Conservation (phyloP, 225 moss, liverwort and hornwort species). For the Marchantia paleacea region DNA sequence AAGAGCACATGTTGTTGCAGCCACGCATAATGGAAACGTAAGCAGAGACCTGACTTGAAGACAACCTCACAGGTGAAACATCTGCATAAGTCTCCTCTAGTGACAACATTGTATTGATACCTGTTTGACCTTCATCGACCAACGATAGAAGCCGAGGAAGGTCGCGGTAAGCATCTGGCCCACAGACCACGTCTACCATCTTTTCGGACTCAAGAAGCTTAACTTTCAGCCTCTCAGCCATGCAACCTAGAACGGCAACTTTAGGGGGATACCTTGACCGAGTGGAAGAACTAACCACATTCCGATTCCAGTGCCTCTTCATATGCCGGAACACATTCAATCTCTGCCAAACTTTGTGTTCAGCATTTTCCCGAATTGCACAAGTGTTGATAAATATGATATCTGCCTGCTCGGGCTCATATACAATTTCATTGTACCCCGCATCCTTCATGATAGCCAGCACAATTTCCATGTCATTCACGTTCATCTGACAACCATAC, state of each 20-base stretch:
- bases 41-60: conserved; percentile 77
- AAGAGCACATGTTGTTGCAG: conserved; percentile 99
- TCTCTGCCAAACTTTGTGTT: conserved; percentile 96
- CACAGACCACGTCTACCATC: conserved; percentile 97
- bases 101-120: conserved; percentile 91
- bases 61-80: conserved; percentile 91
- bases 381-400: conserved; percentile 97
- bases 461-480: conserved; percentile 99
- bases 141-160: conserved; percentile 87
- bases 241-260: conserved; percentile 93
- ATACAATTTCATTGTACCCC: conserved; percentile 86
- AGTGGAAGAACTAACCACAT: conserved; percentile 45
- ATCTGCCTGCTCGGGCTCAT: conserved; percentile 79
- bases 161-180: conserved; percentile 95
- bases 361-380: conserved; percentile 94
- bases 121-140: conserved; percentile 90
- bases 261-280: conserved; percentile 71
- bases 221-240: conserved; percentile 91
- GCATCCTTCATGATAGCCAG: conserved; percentile 96
- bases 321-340: conserved; percentile 87
- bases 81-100: conserved; percentile 98
- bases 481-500: conserved; percentile 99
- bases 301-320: conserved; percentile 86
- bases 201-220: conserved; percentile 90
- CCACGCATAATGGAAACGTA: conserved; percentile 96